These are phyloP conservation scores for Annona squamosa DNA, from an alignment of 164 flowering plant genomes.

Conservation along the genomic window DNA sequence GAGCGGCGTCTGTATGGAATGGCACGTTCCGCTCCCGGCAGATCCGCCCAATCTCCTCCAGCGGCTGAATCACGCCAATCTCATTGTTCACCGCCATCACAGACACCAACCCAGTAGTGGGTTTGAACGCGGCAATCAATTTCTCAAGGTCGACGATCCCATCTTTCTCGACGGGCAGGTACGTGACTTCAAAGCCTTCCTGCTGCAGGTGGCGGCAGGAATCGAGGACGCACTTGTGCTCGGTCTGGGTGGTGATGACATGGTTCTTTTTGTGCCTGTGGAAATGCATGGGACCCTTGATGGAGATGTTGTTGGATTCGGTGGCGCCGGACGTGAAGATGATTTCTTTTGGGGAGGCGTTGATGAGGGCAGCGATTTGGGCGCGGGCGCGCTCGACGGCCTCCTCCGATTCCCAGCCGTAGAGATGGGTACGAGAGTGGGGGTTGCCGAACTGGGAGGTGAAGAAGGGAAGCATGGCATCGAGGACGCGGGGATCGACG, in stretches of 20 bases:
- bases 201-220: constrained; percentile 90
- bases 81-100: constrained; percentile 92
- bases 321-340: constrained; percentile 98
- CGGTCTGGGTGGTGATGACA: constrained; percentile 91
- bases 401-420: constrained; percentile 91
- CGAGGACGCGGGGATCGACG: constrained; percentile 86
- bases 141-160: constrained; percentile 64
- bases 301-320: constrained; percentile 85
- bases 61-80: constrained; percentile 90
- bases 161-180: constrained; percentile 67
- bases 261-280: constrained; percentile 71
- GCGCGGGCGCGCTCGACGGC: constrained; percentile 79
- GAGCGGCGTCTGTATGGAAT: constrained; percentile 91
- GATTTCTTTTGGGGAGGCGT: constrained; percentile 85
- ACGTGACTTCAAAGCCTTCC: constrained; percentile 84
- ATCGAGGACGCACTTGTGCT: constrained; percentile 97
- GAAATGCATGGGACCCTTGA: constrained; percentile 83
- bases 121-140: constrained; percentile 48
- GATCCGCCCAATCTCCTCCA: constrained; percentile 80
- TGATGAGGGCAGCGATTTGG: constrained; percentile 64
- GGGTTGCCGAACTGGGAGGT: constrained; percentile 80
- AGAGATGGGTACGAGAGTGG: constrained; percentile 93
- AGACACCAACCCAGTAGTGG: constrained; percentile 82
- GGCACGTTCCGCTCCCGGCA: constrained; percentile 60
- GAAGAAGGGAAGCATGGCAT: constrained; percentile 81